Conservation (phyloP, 345 rosid species). For the Aquilaria sinensis region DNA sequence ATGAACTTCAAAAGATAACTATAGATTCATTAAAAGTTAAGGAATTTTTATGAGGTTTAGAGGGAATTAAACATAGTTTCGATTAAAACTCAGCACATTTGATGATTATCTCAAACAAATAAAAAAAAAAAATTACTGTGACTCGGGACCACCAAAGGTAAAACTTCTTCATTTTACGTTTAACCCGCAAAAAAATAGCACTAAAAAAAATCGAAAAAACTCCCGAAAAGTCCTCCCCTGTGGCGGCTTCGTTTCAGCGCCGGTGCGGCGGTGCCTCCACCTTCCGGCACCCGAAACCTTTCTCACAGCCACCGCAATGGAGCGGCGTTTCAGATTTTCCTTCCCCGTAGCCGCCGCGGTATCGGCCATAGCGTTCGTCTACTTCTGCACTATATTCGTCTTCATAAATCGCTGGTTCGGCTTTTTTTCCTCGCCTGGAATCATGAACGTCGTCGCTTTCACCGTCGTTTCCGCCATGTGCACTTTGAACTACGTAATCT, state of each 20-base stretch:
- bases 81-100: no score
- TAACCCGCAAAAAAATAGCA: no score
- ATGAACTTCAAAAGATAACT: no score
- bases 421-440: slow-evolving; percentile 69
- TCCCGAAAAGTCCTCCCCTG: slow-evolving; percentile 19
- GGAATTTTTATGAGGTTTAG: no score
- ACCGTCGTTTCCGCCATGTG: slow-evolving; percentile 68
- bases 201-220: not conserved
- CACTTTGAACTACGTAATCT: slow-evolving; percentile 43
- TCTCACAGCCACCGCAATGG: slow-evolving; percentile 28
- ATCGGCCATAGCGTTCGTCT: slow-evolving; percentile 56
- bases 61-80: no score
- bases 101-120: no score
- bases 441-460: slow-evolving; percentile 65
- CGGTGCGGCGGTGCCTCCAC: slow-evolving; percentile 77
- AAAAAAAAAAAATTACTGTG: no score
- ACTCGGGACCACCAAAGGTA: no score
- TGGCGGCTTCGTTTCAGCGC: slow-evolving; percentile 59
- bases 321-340: slow-evolving; percentile 47
- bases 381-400: slow-evolving; percentile 64
- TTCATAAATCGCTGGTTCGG: slow-evolving; percentile 90
- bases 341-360: slow-evolving; percentile 61
- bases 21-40: no score
- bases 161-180: no score
- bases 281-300: not conserved